These are phyloP conservation scores for Sanchytrium tribonematis DNA, from an alignment of 371 early-diverging fungal genomes.

Conservation along the genomic window DNA sequence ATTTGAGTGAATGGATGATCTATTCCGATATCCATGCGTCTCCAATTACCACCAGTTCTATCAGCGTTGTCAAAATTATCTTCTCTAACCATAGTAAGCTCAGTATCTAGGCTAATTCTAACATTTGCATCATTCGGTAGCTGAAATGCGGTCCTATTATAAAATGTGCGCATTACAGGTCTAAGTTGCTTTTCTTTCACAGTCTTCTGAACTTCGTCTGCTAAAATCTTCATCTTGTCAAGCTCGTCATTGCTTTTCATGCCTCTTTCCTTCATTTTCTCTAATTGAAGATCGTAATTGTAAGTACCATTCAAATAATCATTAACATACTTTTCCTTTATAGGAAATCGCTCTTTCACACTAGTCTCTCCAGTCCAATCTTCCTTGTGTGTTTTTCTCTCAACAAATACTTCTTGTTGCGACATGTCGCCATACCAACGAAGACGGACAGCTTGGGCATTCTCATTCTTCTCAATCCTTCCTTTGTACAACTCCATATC, in stretches of 20 bases:
- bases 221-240: conserved; percentile 34
- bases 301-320: conserved; percentile 50
- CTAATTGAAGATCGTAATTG: conserved; percentile 36
- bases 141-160: conserved; percentile 98
- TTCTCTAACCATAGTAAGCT: conserved; percentile 86
- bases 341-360: conserved; percentile 72
- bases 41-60: conserved; percentile 69
- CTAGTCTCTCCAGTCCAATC: conserved; percentile 78
- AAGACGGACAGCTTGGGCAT: conserved; percentile 68
- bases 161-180: conserved; percentile 80
- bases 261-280: conserved; percentile 42
- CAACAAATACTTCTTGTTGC: conserved; percentile 60
- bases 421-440: conserved; percentile 89
- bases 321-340: conserved; percentile 79
- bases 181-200: conserved; percentile 41
- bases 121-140: conserved; percentile 93
- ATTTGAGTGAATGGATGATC: conserved; percentile 66
- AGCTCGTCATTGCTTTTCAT: conserved; percentile 47
- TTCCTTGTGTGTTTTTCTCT: conserved; percentile 89
- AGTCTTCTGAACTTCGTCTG: conserved; percentile 45
- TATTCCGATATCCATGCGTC: conserved; percentile 67
- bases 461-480: conserved; percentile 68
- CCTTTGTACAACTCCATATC: conserved; percentile 67
- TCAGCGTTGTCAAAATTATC: conserved; percentile 44
- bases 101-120: conserved; percentile 91